A percentile compares a stretch with the other conserved stretches of the same genome.
Evolutionary conservation across 2,329 filamentous ascomycete genomes (phyloP).

Genomic region (Pseudogymnoascus sp.): DNA sequence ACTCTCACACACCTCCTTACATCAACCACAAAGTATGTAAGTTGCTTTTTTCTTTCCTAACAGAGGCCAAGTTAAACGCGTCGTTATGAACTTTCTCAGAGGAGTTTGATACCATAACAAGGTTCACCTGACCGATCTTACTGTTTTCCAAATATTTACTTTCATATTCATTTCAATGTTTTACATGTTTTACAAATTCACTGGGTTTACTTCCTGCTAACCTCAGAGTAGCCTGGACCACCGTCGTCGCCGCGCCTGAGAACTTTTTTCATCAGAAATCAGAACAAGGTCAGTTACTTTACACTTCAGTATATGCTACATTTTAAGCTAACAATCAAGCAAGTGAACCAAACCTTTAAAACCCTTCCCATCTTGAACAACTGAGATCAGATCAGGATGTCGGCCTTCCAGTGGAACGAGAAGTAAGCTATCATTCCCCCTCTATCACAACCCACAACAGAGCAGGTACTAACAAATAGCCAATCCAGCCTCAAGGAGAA

Average conservation of each 20-base stretch:
- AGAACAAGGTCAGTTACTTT: neutral
- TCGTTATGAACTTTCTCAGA: neutral
- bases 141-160: neutral
- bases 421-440: neutral
- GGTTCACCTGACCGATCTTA: neutral
- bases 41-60: neutral
- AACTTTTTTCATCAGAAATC: neutral
- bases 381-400: neutral
- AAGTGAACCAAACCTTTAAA: neutral
- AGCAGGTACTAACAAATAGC: neutral
- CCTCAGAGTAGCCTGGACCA: neutral
- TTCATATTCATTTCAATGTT: neutral
- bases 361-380: neutral
- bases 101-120: neutral
- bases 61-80: neutral
- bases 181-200: neutral
- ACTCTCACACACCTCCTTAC: neutral
- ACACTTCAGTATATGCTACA: neutral
- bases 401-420: neutral
- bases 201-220: neutral
- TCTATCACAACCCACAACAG: neutral
- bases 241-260: neutral
- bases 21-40: neutral
- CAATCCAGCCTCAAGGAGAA: slow-evolving; percentile 4
- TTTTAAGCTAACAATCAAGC: neutral